Evolutionary conservation across 164 flowering plant species (phyloP), one percentile per base, ranked within the genome.

Genomic region (Annona cherimola): DNA sequence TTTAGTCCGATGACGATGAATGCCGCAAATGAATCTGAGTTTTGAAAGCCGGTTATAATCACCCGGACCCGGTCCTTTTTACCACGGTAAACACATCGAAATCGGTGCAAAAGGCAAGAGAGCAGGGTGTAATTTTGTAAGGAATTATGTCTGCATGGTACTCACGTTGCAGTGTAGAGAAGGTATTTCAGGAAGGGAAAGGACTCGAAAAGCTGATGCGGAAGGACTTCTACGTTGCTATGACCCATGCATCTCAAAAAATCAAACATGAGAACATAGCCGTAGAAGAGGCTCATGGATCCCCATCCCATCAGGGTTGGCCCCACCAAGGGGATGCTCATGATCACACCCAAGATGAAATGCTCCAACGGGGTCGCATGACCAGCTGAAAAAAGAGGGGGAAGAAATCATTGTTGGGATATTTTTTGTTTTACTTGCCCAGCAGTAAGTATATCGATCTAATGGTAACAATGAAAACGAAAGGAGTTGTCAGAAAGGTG

Each of bases 141-240:
- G 35, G 35, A 26, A 26, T 26, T 26, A 26, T 61, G 63, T 61
- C 63, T 61, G 18, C 6, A 6, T 61, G 18, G 35, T 40, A 82
- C 93, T 87, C 81, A 94, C 98, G 91, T 90, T 3, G 97, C 86
- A 1, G 98, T 92, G 62, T 86, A 87, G 71, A 94, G 16, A 54
- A 92, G 79, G 75, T 86, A 89, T 80, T 64, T 81, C n/a, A 90
- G 86, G 67, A 89, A 70, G 0, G 97, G 97, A 20, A 88, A n/a
- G 4, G 45, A 26, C 57, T 85, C 80, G 73, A 90, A 92, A 14
- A 87, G 41, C 60, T 65, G 75, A 67, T 84, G 79, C 8, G 99
- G 85, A 63, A 89, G 60, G 42, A 86, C 63, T 80, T 94, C 99
- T 3, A 87, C 85, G 75, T 91, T 89, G 87, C 79, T 79, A 70